Conservation (phyloP, 2,329 filamentous ascomycete genomes). For the Fusarium tuaranense region DNA sequence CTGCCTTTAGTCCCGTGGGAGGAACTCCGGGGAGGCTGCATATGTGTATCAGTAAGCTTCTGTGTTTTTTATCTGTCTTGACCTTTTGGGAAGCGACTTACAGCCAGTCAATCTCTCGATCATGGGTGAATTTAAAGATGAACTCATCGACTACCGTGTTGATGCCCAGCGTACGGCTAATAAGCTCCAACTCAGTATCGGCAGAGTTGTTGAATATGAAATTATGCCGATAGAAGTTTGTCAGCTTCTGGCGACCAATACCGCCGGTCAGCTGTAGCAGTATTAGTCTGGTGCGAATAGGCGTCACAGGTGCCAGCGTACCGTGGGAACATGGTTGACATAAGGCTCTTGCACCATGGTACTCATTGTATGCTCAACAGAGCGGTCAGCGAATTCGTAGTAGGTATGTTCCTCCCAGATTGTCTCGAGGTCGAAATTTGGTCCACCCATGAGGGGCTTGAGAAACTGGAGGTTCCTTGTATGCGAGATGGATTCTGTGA, state of each 20-base stretch:
- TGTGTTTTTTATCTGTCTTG: too few species aligned
- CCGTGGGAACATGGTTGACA: constrained; percentile 81
- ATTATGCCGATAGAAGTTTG: constrained; percentile 77
- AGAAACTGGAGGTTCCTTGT: constrained; percentile 47
- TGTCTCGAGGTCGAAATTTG: constrained; percentile 78
- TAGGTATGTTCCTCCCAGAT: constrained; percentile 85
- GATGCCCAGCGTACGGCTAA: constrained; percentile 77
- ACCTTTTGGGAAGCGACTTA: constrained; percentile 52
- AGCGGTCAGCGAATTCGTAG: constrained; percentile 76
- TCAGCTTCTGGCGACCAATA: constrained; percentile 72
- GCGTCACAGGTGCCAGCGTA: constrained; percentile 50
- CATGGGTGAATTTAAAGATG: constrained; percentile 73
- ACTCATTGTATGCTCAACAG: constrained; percentile 79
- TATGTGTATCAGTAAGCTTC: background rate
- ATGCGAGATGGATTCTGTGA: background rate
- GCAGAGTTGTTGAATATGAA: constrained; percentile 81
- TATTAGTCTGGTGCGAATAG: background rate
- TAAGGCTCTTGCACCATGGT: constrained; percentile 86
- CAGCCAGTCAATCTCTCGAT: constrained; percentile 75
- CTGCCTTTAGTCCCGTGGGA: constrained; percentile 63
- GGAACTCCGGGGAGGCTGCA: constrained; percentile 60
- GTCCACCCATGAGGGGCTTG: constrained; percentile 71
- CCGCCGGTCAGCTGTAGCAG: constrained; percentile 69
- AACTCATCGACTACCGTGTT: constrained; percentile 81
- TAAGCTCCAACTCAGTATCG: constrained; percentile 75